Conservation (phyloP, 2,329 filamentous ascomycete genomes). For the Diaporthe sp. region DNA sequence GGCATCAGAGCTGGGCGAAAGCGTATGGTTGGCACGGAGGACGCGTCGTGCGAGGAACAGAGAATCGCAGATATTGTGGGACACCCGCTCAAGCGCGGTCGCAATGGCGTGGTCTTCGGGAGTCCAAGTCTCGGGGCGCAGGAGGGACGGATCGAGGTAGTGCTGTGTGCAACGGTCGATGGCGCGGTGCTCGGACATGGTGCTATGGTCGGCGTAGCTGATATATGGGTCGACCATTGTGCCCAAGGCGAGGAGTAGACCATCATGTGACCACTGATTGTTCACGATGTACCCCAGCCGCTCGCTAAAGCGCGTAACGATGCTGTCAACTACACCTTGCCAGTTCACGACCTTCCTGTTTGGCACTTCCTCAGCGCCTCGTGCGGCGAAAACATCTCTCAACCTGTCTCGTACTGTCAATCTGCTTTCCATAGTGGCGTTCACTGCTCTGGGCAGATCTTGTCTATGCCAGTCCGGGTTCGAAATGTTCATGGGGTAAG, state of each 20-base stretch:
- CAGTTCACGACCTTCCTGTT: constrained; percentile 62
- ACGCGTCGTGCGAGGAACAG: constrained; percentile 43
- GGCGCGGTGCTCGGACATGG: constrained; percentile 46
- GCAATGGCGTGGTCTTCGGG: constrained; percentile 56
- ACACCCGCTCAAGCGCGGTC: constrained; percentile 53
- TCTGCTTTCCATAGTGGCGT: constrained; percentile 36
- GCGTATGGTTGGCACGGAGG: constrained; percentile 30
- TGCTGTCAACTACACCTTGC: constrained; percentile 74
- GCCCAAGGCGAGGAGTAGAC: constrained; percentile 50
- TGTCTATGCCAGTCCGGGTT: constrained; percentile 46
- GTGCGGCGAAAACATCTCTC: constrained; percentile 36
- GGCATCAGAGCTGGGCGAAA: not conserved
- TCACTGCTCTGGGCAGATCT: constrained; percentile 41
- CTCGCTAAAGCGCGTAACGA: constrained; percentile 70
- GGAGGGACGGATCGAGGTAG: constrained; percentile 49
- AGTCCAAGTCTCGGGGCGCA: constrained; percentile 44
- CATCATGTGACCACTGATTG: constrained; percentile 38
- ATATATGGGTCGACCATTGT: constrained; percentile 51
- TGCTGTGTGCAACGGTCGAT: constrained; percentile 58
- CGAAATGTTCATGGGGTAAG: constrained; percentile 61
- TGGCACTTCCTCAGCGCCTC: constrained; percentile 42
- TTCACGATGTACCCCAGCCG: constrained; percentile 57
- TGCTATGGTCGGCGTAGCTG: constrained; percentile 47
- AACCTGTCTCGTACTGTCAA: constrained; percentile 44
- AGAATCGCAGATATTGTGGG: constrained; percentile 49